These are phyloP conservation scores for Karstenula rhodostoma DNA, from an alignment of 2,329 filamentous ascomycete genomes.

Conservation along the genomic window DNA sequence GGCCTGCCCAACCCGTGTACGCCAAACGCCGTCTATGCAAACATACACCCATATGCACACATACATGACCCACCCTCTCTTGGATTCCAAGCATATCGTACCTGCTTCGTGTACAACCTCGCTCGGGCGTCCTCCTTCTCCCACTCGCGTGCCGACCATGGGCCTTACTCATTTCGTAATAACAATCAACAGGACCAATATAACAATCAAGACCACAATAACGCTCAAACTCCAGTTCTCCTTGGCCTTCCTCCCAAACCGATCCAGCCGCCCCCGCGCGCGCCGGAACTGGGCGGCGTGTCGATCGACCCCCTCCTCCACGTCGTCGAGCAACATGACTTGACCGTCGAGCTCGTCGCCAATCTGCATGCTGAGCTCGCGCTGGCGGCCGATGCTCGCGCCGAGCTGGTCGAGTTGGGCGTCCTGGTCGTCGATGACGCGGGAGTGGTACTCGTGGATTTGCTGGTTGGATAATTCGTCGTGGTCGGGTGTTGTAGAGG, in stretches of 20 bases:
- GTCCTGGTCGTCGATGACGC: constrained; percentile 87
- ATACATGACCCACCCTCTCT: background rate
- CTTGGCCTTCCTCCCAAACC: constrained; percentile 75
- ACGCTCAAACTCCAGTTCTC: constrained; percentile 92
- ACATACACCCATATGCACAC: background rate
- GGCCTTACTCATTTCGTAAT: constrained; percentile 55
- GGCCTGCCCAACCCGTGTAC: background rate
- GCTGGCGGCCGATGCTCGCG: constrained; percentile 85
- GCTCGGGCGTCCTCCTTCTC: no score
- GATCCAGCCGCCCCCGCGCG: constrained; percentile 75
- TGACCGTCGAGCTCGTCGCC: constrained; percentile 95
- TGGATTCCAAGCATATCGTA: background rate
- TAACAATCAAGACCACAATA: constrained; percentile 77
- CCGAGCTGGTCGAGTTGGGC: constrained; percentile 89
- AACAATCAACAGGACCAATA: constrained; percentile 82
- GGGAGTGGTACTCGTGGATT: constrained; percentile 83
- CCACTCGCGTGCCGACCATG: background rate
- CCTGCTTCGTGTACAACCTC: no score
- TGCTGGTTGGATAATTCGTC: constrained; percentile 77
- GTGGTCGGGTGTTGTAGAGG: constrained; percentile 58
- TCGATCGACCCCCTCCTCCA: constrained; percentile 82
- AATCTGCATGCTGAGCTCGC: constrained; percentile 94
- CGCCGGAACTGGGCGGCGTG: constrained; percentile 79
- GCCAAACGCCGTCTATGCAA: constrained; percentile 6
- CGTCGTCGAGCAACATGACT: constrained; percentile 86